A percentile compares a stretch with the other conserved stretches of the same genome.
These are phyloP conservation scores for Hanseniaspora pseudoguilliermondii DNA, from an alignment of 805 yeast genomes.

Conservation along the genomic window DNA sequence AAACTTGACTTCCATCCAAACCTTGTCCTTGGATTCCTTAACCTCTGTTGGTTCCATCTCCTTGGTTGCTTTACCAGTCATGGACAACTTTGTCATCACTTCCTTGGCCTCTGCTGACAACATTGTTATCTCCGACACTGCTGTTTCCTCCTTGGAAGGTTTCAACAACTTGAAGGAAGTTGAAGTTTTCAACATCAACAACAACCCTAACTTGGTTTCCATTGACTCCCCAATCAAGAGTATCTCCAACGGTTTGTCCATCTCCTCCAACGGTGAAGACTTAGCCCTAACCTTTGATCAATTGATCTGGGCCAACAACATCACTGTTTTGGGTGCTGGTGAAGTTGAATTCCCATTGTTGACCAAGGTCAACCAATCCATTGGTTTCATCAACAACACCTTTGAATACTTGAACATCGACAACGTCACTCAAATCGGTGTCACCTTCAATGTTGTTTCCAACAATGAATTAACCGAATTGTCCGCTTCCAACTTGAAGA, in stretches of 20 bases:
- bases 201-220: slow-evolving; percentile 67
- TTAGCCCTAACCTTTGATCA: slow-evolving; percentile 57
- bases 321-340: slow-evolving; percentile 69
- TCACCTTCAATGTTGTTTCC: slow-evolving; percentile 59
- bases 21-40: slow-evolving; percentile 65
- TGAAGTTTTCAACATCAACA: slow-evolving; percentile 68
- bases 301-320: slow-evolving; percentile 75
- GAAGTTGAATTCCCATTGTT: slow-evolving; percentile 60
- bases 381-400: slow-evolving; percentile 66
- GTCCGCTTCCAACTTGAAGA: slow-evolving; percentile 55
- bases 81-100: slow-evolving; percentile 50
- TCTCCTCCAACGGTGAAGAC: slow-evolving; percentile 73
- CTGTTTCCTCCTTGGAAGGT: slow-evolving; percentile 56
- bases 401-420: slow-evolving; percentile 44
- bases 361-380: slow-evolving; percentile 62
- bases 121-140: slow-evolving; percentile 61
- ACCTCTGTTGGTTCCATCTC: slow-evolving; percentile 68
- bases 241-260: slow-evolving; percentile 61
- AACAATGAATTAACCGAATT: slow-evolving; percentile 61
- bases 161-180: slow-evolving; percentile 35
- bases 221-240: slow-evolving; percentile 60
- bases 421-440: slow-evolving; percentile 55
- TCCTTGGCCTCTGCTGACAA: slow-evolving; percentile 58
- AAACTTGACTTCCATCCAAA: slow-evolving; percentile 50
- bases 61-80: slow-evolving; percentile 79